These are phyloP conservation scores for Globisporangium lucens DNA, from an alignment of 352 stramenopile species.

Conservation along the genomic window DNA sequence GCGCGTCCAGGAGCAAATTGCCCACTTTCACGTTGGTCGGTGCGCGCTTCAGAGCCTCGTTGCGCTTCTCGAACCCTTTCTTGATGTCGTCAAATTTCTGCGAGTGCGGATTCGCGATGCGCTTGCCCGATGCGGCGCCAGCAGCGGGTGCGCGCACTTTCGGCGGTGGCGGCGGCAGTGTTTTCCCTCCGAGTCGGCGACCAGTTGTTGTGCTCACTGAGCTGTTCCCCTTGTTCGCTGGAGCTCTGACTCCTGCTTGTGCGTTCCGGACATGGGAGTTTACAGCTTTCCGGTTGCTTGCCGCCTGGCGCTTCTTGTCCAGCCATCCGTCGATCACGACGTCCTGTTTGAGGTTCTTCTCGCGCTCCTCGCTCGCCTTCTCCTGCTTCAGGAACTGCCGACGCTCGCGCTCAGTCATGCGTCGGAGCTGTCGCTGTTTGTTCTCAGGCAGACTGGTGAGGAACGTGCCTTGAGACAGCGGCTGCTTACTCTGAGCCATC, in stretches of 20 bases:
- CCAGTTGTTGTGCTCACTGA: conserved; percentile 7
- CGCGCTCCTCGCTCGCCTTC: conserved; percentile 33
- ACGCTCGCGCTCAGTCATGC: conserved; percentile 64
- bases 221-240: neutral
- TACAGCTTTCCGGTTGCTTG: conserved; percentile 44
- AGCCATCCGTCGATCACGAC: conserved; percentile 75
- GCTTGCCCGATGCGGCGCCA: conserved; percentile 52
- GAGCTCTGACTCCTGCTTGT: neutral
- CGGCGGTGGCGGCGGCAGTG: conserved; percentile 32
- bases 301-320: conserved; percentile 60
- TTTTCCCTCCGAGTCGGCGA: conserved; percentile 16
- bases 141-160: conserved; percentile 39
- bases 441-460: conserved; percentile 57
- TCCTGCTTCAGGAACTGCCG: conserved; percentile 57
- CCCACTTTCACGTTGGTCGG: conserved; percentile 21
- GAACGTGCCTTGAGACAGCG: conserved; percentile 30
- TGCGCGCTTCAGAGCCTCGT: conserved; percentile 41
- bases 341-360: conserved; percentile 53
- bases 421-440: conserved; percentile 56
- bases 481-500: conserved; percentile 15
- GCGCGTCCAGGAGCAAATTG: conserved; percentile 21
- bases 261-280: conserved; percentile 28
- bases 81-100: conserved; percentile 72
- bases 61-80: conserved; percentile 53
- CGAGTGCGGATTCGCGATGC: conserved; percentile 49